Conservation (phyloP, 345 rosid species). For the Citrus mangshanensis region DNA sequence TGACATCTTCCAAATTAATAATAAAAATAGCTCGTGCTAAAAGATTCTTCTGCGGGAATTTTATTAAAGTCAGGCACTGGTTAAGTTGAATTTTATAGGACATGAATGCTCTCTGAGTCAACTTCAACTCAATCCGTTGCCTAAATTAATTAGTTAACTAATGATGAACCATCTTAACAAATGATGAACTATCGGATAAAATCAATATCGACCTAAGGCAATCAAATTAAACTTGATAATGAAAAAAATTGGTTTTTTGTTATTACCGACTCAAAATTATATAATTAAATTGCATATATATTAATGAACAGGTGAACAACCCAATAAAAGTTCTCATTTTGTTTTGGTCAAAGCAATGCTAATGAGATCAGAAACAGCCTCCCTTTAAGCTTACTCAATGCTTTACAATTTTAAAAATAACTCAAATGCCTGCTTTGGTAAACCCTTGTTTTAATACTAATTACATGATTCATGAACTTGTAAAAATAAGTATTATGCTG, state of each 20-base stretch:
- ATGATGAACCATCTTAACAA: not conserved
- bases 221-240: not conserved
- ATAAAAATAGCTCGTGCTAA: not conserved
- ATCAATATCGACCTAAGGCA: not conserved
- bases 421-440: not conserved
- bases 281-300: not conserved
- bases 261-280: not conserved
- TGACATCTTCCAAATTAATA: not conserved
- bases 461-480: not conserved
- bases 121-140: constrained; percentile 17
- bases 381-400: not conserved
- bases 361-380: constrained; percentile 2
- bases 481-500: not conserved
- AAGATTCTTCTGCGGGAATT: constrained; percentile 18
- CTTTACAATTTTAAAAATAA: not conserved
- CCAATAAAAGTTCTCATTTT: constrained; percentile 11
- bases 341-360: constrained; percentile 3
- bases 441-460: not conserved
- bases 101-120: constrained; percentile 28
- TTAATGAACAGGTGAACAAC: constrained; percentile 34
- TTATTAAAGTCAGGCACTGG: not conserved
- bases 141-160: not conserved
- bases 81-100: not conserved
- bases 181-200: not conserved
- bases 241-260: not conserved